These are phyloP conservation scores for Oxytropis ochrocephala DNA, from an alignment of 306 rosid genomes.

Conservation along the genomic window DNA sequence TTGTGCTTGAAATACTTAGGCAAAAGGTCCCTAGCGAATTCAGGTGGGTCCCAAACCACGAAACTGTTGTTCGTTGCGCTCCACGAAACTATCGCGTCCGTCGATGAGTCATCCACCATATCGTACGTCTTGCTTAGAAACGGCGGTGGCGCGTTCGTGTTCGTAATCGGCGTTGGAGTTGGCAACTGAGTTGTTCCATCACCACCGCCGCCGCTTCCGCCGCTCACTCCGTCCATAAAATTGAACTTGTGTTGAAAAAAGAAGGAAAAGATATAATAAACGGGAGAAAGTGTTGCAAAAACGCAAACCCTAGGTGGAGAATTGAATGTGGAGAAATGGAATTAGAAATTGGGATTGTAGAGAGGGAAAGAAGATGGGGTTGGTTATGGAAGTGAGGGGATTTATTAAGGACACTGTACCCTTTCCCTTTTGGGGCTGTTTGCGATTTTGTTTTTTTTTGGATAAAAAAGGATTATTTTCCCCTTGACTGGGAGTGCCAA, in stretches of 20 bases:
- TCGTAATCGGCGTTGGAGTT: constrained; percentile 55
- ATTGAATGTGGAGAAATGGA: not conserved
- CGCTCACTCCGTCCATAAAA: constrained; percentile 41
- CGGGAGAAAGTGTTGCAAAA: constrained; percentile 16
- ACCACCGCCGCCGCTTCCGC: constrained; percentile 27
- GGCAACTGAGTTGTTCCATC: constrained; percentile 12
- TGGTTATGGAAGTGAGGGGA: not conserved
- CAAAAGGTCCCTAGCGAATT: constrained; percentile 84
- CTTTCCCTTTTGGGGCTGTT: not conserved
- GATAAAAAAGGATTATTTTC: too few species aligned
- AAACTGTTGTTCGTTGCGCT: constrained; percentile 86
- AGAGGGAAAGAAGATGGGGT: not conserved
- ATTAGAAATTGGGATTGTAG: not conserved
- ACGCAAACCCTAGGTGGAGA: constrained; percentile 30
- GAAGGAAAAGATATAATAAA: not conserved
- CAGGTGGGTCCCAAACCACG: constrained; percentile 98
- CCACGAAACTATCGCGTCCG: constrained; percentile 89
- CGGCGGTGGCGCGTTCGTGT: constrained; percentile 75
- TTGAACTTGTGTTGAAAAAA: not conserved
- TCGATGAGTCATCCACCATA: constrained; percentile 85
- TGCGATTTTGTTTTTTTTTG: too few species aligned
- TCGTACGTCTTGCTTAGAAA: constrained; percentile 92
- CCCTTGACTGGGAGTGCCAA: too few species aligned
- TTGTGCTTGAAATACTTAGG: constrained; percentile 91
- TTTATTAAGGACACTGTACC: not conserved